Conservation (phyloP, 2,329 filamentous ascomycete species). For the Beauveria brongniartii region DNA sequence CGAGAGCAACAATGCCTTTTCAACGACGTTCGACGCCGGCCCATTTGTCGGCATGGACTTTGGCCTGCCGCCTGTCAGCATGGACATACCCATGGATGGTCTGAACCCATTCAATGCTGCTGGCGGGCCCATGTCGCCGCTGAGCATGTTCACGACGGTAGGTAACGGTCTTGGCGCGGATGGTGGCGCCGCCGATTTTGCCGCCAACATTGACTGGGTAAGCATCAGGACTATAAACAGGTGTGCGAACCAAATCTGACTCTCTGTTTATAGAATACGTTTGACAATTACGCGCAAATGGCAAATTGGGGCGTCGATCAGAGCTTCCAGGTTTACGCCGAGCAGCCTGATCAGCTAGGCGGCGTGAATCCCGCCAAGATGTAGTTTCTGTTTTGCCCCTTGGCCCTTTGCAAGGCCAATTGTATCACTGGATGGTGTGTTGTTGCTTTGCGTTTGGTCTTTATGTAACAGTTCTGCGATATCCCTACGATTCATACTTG, state of each 20-base stretch:
- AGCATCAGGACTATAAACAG: slow-evolving; percentile 17
- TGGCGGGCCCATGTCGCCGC: slow-evolving; percentile 32
- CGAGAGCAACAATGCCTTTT: slow-evolving; percentile 19
- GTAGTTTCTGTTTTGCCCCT: neutral
- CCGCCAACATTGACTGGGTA: slow-evolving; percentile 52
- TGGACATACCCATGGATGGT: slow-evolving; percentile 25
- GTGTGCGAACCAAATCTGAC: slow-evolving; percentile 17
- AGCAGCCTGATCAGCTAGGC: slow-evolving; percentile 12
- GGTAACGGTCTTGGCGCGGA: slow-evolving; percentile 19
- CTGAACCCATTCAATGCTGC: slow-evolving; percentile 16
- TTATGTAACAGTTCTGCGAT: neutral
- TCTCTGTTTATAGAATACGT: slow-evolving; percentile 34
- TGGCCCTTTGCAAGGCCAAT: neutral
- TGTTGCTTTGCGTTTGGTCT: neutral
- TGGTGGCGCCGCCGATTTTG: slow-evolving; percentile 31
- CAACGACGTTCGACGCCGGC: slow-evolving; percentile 27
- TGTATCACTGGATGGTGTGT: neutral
- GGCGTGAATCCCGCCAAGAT: slow-evolving; percentile 3
- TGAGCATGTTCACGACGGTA: slow-evolving; percentile 45
- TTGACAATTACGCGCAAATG: slow-evolving; percentile 49
- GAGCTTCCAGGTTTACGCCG: slow-evolving; percentile 42
- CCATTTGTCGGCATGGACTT: slow-evolving; percentile 39
- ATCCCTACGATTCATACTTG: neutral
- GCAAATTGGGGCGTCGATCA: slow-evolving; percentile 45
- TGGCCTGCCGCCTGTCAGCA: slow-evolving; percentile 24